Evolutionary conservation across 257 asterid species (phyloP).

Genomic region (Fraxinus quadrangulata): DNA sequence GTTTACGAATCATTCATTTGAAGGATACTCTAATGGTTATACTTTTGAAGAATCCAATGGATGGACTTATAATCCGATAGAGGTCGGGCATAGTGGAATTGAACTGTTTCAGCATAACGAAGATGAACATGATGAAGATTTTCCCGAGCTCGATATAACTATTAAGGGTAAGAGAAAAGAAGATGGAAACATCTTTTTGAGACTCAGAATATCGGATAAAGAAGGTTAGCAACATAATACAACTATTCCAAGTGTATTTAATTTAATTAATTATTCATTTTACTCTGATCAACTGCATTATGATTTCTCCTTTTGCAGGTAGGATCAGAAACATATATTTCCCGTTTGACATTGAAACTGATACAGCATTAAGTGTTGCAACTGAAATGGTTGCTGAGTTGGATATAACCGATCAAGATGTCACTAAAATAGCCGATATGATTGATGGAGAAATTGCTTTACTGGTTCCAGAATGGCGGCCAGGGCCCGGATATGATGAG

Average conservation of each 20-base stretch:
- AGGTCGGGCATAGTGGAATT: neutral
- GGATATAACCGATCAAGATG: constrained; percentile 85
- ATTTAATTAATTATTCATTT: neutral
- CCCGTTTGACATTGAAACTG: constrained; percentile 70
- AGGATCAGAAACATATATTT: constrained; percentile 76
- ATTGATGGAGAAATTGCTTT: constrained; percentile 73
- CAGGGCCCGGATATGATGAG: constrained; percentile 13
- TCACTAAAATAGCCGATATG: constrained; percentile 74
- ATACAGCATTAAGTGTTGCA: constrained; percentile 76
- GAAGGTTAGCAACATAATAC: constrained; percentile 51
- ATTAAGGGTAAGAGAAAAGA: constrained; percentile 70
- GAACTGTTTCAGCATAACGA: constrained; percentile 2
- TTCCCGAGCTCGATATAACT: constrained; percentile 49
- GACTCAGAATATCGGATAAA: constrained; percentile 82
- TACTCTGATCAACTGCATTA: neutral
- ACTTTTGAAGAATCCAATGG: constrained; percentile 34
- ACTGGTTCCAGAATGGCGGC: constrained; percentile 76
- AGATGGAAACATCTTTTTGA: constrained; percentile 71
- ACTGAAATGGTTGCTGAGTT: constrained; percentile 88
- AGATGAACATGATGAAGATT: neutral
- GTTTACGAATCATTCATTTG: neutral
- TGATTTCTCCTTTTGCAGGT: constrained; percentile 47
- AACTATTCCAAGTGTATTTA: neutral
- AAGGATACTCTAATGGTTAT: constrained; percentile 43
- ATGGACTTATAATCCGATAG: neutral